Evolutionary conservation across 1,139 yeast genomes (phyloP).

Genomic region (Entelexis sorbosivorans): DNA sequence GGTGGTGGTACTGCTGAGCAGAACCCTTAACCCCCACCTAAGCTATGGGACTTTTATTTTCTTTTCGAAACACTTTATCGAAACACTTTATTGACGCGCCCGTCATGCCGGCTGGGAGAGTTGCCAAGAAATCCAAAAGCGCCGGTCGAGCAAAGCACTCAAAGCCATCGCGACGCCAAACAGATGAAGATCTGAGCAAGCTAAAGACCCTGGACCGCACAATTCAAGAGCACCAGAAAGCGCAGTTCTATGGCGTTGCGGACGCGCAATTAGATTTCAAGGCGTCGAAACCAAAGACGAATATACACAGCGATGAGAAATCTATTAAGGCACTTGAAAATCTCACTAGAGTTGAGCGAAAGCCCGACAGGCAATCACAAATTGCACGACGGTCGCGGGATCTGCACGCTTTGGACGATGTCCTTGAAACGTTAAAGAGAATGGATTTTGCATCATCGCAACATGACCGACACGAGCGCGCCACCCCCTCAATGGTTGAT

Average conservation of each 20-base stretch:
- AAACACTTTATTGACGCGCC: neutral
- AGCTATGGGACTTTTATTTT: neutral
- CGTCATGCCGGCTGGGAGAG: neutral
- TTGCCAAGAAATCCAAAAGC: neutral
- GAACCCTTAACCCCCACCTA: neutral
- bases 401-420: neutral
- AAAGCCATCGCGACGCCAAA: neutral
- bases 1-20: neutral
- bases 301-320: neutral
- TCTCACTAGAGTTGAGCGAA: neutral
- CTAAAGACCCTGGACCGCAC: neutral
- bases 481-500: neutral
- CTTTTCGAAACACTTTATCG: neutral
- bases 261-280: neutral
- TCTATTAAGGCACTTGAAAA: neutral
- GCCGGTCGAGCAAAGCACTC: neutral
- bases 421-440: neutral
- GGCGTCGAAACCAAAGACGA: neutral
- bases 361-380: neutral
- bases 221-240: conserved; percentile 1
- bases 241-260: neutral
- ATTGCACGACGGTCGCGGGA: neutral
- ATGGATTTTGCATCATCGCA: neutral
- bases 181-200: neutral
- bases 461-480: neutral